phyloP scores from a whole-genome alignment of 495 filamentous ascomycete species.

The Evansstolkia leycettana region DNA sequence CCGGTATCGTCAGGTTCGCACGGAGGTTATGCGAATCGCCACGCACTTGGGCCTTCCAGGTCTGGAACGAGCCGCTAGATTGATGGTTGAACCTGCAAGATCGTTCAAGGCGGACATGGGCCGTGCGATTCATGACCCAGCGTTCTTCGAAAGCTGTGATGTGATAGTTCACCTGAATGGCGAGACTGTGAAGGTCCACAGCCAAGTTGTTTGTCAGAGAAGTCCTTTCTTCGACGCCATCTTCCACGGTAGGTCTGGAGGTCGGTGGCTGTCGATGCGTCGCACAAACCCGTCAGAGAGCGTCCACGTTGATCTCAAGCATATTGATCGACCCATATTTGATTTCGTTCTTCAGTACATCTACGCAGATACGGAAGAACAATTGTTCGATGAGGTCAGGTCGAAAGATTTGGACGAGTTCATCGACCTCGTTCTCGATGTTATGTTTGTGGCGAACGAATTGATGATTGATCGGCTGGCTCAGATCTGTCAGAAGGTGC shows the following conservation, averaged over 20 bases:
- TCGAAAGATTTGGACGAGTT: slow-evolving; percentile 66
- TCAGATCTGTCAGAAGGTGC: slow-evolving; percentile 75
- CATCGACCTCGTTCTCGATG: slow-evolving; percentile 79
- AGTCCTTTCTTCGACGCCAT: slow-evolving; percentile 89
- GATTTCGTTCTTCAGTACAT: slow-evolving; percentile 67
- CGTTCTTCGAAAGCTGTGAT: slow-evolving; percentile 66
- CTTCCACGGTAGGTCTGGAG: slow-evolving; percentile 73
- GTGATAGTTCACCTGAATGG: slow-evolving; percentile 64
- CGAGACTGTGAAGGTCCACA: slow-evolving; percentile 55
- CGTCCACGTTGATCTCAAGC: slow-evolving; percentile 69
- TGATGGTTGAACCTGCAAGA: slow-evolving; percentile 52
- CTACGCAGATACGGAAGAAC: slow-evolving; percentile 71
- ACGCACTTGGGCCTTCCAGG: slow-evolving; percentile 49
- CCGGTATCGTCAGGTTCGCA: slow-evolving; percentile 64
- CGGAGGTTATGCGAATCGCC: slow-evolving; percentile 71
- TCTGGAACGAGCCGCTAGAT: slow-evolving; percentile 62
- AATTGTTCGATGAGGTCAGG: slow-evolving; percentile 69
- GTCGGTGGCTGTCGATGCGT: slow-evolving; percentile 67
- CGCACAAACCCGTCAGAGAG: slow-evolving; percentile 37
- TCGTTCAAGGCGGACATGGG: slow-evolving; percentile 58
- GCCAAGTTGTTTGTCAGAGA: slow-evolving; percentile 62
- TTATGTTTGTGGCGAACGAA: slow-evolving; percentile 82
- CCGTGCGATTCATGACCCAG: slow-evolving; percentile 47
- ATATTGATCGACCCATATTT: slow-evolving; percentile 62
- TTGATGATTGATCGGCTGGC: slow-evolving; percentile 87